A percentile compares a stretch with the other conserved stretches of the same genome.
These are phyloP conservation scores for Panaeolus cyanescens DNA, from an alignment of 768 basidiomycete genomes.

Conservation along the genomic window DNA sequence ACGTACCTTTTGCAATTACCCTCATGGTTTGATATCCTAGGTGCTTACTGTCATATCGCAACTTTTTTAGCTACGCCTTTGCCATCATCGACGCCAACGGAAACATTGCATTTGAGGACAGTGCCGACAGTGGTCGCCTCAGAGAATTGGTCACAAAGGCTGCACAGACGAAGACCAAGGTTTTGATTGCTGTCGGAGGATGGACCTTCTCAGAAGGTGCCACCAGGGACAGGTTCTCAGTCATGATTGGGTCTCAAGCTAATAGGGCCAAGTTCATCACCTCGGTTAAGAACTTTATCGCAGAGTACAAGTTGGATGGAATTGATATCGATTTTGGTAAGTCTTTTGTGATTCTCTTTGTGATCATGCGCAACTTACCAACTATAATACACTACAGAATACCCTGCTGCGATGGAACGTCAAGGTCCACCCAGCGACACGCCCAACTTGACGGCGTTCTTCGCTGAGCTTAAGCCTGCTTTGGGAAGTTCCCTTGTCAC, in stretches of 20 bases:
- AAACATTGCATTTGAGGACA: neutral
- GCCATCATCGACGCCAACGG: neutral
- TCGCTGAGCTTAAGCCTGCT: neutral
- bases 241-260: neutral
- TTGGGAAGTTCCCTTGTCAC: neutral
- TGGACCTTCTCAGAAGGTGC: constrained; percentile 3
- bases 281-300: constrained; percentile 15
- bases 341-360: neutral
- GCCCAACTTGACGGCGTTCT: neutral
- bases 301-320: constrained; percentile 15
- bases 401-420: neutral
- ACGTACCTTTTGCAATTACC: constrained; percentile 16
- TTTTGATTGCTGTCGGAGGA: neutral
- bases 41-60: neutral
- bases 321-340: constrained; percentile 22
- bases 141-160: constrained; percentile 15
- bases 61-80: neutral
- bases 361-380: neutral
- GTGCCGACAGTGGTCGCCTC: neutral
- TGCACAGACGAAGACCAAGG: constrained; percentile 14
- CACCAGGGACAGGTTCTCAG: neutral
- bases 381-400: neutral
- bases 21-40: neutral
- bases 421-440: neutral
- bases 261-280: constrained; percentile 8